A percentile compares a stretch with the other conserved stretches of the same genome.
These are phyloP conservation scores for Suhomyces sp. DNA, from an alignment of 805 yeast genomes.

Conservation along the genomic window DNA sequence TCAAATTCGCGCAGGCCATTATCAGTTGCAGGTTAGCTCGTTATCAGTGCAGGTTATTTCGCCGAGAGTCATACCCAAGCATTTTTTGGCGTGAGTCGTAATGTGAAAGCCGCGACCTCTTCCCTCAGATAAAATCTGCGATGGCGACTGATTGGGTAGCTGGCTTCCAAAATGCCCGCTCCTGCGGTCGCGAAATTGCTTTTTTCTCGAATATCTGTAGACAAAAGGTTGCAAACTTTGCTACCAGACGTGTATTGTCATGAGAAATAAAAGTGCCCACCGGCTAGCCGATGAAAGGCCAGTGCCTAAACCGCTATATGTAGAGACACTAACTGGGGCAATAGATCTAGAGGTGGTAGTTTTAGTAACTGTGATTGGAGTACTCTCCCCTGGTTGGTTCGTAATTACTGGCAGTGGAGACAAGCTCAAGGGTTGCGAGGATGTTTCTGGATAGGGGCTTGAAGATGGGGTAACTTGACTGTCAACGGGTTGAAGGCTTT, in stretches of 20 bases:
- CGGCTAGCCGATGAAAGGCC: not conserved
- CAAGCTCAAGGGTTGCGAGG: not conserved
- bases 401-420: not conserved
- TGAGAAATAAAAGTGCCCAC: not conserved
- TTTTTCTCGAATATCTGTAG: not conserved
- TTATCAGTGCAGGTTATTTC: conserved; percentile 3
- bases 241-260: not conserved
- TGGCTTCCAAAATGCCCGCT: not conserved
- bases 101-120: not conserved
- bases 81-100: not conserved
- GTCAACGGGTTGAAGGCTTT: not conserved
- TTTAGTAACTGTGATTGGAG: not conserved
- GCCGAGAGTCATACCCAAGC: not conserved
- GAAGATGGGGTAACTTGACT: not conserved
- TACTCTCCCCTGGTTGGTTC: not conserved
- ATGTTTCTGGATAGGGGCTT: not conserved
- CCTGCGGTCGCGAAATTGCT: not conserved
- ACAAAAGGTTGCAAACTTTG: not conserved
- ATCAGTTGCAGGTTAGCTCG: conserved; percentile 3
- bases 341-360: not conserved
- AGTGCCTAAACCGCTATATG: not conserved
- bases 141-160: not conserved
- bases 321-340: not conserved
- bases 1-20: conserved; percentile 1
- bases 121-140: not conserved